Evolutionary conservation across 1,284 basidiomycete genomes (phyloP), one percentile per base, ranked within the genome.

Genomic region (Fomitopsis betulina): DNA sequence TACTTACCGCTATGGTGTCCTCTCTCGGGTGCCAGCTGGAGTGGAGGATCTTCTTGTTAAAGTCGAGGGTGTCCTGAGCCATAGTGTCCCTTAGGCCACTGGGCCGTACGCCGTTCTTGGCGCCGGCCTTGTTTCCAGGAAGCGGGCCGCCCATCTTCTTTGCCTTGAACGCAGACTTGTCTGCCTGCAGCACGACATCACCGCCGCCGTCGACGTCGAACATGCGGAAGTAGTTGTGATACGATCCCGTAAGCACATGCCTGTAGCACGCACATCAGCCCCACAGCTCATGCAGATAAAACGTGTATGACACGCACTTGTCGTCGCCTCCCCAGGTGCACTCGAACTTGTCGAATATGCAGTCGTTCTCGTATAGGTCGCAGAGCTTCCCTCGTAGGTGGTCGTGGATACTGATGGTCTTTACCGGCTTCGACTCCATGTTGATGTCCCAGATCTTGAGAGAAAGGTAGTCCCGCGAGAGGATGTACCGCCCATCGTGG

Each of bases 191-290:
- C 15, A 98, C 94, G 38, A 97, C 87, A 69, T 98, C 96, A 62
- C 89, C 91, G 66, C 89, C 77, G 43, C 90, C 89, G 62, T 98
- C 94, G 63, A 90, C 87, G 73, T 99, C 96, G 76, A 96, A 98
- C 83, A 99, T 96, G 75, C 96, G 94, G 90, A 99, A 97, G 79
- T 98, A 98, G 77, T 99, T 99, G 81, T 98, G 96, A 78, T 99
- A 99, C 52, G 96, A 98, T 53, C 97, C 97, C 15, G 97, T 98
- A 66, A 98, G 79, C 62, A 97, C 93, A 73, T 95, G 87, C 69
- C 95, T 97, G 69, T 23, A 40, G 33, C 43, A 56, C 53, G 52
- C 25, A 13, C 49, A 61, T 56, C 54, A 54, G 56, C 25, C 45
- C 54, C 35, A 37, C 13, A 35, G 21, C 25, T 23, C 27, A 37